phyloP scores from a whole-genome alignment of 257 asterid species.

The Penstemon barbatus region DNA sequence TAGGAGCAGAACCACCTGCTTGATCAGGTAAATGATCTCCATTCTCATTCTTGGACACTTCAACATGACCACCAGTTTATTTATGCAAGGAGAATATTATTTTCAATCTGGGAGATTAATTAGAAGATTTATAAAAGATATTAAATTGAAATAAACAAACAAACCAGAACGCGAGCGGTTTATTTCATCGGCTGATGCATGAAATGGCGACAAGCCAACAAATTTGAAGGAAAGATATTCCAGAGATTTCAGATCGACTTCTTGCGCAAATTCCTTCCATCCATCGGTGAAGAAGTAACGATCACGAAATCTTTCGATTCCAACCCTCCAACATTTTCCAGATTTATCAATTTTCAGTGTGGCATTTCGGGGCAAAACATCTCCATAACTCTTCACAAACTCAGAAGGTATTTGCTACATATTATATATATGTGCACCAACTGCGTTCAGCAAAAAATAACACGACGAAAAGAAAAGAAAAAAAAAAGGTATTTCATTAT shows the following conservation, averaged over 20 bases:
- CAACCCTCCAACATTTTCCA: conserved; percentile 9
- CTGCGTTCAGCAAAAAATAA: too few species aligned
- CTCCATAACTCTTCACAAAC: conserved; percentile 14
- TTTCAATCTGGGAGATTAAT: too few species aligned
- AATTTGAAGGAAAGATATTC: conserved; percentile 1
- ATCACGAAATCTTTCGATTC: not conserved
- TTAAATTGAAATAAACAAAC: too few species aligned
- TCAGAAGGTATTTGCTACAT: not conserved
- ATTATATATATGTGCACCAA: not conserved
- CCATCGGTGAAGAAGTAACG: conserved; percentile 22
- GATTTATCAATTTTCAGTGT: conserved; percentile 1
- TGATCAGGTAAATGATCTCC: not conserved
- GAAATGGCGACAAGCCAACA: too few species aligned
- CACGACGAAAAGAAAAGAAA: not conserved
- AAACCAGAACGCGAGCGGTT: too few species aligned
- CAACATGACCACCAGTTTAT: too few species aligned
- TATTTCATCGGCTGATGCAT: too few species aligned
- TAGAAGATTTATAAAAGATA: too few species aligned
- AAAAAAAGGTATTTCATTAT: not conserved
- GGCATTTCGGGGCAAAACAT: conserved; percentile 10
- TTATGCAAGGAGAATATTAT: too few species aligned
- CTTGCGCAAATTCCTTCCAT: conserved; percentile 21
- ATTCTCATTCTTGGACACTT: not conserved
- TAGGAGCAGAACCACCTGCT: not conserved
- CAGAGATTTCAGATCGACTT: conserved; percentile 8